These are phyloP conservation scores for Acacia melanoxylon DNA, from an alignment of 306 rosid genomes.

Conservation along the genomic window DNA sequence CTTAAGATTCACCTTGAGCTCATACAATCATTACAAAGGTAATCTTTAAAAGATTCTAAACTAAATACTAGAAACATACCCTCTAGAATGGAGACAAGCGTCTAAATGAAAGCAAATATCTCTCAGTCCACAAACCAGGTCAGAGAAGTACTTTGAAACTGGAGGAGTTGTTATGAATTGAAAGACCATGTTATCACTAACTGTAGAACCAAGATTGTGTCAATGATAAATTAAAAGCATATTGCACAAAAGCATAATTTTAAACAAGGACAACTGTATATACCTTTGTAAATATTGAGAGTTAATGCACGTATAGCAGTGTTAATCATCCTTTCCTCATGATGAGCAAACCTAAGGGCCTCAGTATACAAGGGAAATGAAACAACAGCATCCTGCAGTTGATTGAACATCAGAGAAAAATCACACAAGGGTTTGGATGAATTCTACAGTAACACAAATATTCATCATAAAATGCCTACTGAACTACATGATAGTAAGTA, in stretches of 20 bases:
- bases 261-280: constrained; percentile 20
- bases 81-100: constrained; percentile 42
- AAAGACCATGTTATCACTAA: constrained; percentile 68
- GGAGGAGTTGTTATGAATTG: constrained; percentile 74
- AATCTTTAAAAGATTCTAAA: not conserved
- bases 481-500: constrained; percentile 21
- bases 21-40: not conserved
- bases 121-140: constrained; percentile 58
- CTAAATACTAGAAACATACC: constrained; percentile 42
- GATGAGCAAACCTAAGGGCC: constrained; percentile 77
- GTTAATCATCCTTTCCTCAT: constrained; percentile 79
- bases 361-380: constrained; percentile 81
- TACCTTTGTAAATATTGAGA: constrained; percentile 74
- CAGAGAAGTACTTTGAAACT: constrained; percentile 77
- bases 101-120: constrained; percentile 63
- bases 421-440: constrained; percentile 3
- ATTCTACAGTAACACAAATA: constrained; percentile 21
- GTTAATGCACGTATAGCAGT: constrained; percentile 71
- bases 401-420: not conserved
- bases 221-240: constrained; percentile 34
- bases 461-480: constrained; percentile 12
- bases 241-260: constrained; percentile 22
- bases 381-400: constrained; percentile 41
- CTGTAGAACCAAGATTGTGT: constrained; percentile 60
- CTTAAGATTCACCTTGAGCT: not conserved